Base-by-base conservation (phyloP, 768 basidiomycete species). In the Pleurotus platypus region DNA sequence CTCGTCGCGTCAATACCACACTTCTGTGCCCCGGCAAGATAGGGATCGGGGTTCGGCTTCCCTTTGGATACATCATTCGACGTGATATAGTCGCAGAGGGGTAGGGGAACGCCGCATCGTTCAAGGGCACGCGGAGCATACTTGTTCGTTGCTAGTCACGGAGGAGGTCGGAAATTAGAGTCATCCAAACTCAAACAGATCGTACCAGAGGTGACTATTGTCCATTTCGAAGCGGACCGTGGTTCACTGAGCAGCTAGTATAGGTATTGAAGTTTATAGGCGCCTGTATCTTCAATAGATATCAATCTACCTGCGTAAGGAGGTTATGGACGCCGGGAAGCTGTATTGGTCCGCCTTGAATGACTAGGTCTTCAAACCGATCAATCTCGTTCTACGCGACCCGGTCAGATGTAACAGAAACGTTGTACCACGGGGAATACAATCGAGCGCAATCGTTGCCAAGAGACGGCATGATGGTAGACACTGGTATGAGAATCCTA, bases 11-110 rank as follows among this genome's bases (percentile, higher is more conserved):
- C 74, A 20, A 81, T 77, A n/a, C 72, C 75, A 57, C 87, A 81
- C 47, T 72, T 76, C 54, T 71, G 62, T 15, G 92, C 92, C 9
- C 93, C 93, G 0, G 83, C 82, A 12, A 94, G 72, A 70, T 95
- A 97, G 18, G 94, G 94, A 37, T 83, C 91, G 0, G 94, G 92
- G 64, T 87, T 79, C n/a, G 94, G 94, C 73, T 95, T 95, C 46
- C 93, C 92, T 49, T 79, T 71, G 9, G 70, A 63, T 8, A 88
- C 87, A 61, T 89, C 83, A 69, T 87, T 82, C 5, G 88, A 85
- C 2, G 91, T 93, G 62, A 94, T 81, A 51, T 88, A 75, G 13
- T 84, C 85, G 47, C 72, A 75, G 2, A 70, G 70, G 2, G 90
- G 87, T 2, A 81, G 57, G 2, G 85, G 80, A 16, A 94, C 74